Evolutionary conservation across 2,329 filamentous ascomycete genomes (phyloP).

Genomic region (Meredithiella fracta): DNA sequence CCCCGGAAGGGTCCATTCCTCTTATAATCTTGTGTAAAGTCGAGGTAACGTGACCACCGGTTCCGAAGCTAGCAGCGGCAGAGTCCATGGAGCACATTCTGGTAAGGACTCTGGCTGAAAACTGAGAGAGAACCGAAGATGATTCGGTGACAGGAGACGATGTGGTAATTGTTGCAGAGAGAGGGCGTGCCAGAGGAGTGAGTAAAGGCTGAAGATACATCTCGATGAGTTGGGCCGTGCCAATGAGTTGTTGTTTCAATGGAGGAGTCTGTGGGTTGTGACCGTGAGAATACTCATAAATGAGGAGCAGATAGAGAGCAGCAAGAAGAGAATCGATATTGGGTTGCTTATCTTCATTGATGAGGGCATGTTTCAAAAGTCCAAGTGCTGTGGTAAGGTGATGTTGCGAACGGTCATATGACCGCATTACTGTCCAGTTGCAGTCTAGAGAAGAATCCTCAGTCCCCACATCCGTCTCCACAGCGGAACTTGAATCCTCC

Average conservation of each 20-base stretch:
- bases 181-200: background rate
- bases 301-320: slow-evolving; percentile 1
- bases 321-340: background rate
- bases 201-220: background rate
- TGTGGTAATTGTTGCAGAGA: background rate
- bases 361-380: background rate
- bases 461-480: background rate
- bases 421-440: background rate
- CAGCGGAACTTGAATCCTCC: background rate
- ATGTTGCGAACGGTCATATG: background rate
- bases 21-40: background rate
- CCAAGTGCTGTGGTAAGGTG: background rate
- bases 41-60: background rate
- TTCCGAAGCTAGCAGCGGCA: background rate
- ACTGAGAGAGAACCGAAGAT: background rate
- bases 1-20: background rate
- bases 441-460: background rate
- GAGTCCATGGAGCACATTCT: background rate
- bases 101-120: background rate
- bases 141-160: background rate
- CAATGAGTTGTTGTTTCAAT: background rate
- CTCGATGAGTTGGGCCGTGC: background rate
- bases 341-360: background rate
- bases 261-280: background rate
- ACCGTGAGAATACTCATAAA: slow-evolving; percentile 1